Conservation (phyloP, 352 stramenopile species). For the Globisporangium iwayamae region DNA sequence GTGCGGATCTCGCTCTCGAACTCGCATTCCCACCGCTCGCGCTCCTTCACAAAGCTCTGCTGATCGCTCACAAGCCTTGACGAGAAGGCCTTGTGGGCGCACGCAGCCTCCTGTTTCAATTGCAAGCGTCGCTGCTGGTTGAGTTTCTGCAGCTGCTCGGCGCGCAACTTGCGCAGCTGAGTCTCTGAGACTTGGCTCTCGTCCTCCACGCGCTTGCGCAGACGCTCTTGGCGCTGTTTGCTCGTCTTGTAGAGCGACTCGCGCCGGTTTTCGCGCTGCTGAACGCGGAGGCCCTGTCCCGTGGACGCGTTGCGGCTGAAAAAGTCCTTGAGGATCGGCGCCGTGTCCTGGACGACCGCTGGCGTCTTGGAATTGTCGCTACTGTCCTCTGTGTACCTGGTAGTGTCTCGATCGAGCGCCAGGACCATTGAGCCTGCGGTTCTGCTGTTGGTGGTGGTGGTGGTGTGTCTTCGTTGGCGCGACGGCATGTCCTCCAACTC, state of each 20-base stretch:
- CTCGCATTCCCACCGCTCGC: slow-evolving; percentile 45
- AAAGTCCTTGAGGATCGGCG: slow-evolving; percentile 59
- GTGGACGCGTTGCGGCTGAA: slow-evolving; percentile 42
- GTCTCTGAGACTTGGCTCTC: slow-evolving; percentile 22
- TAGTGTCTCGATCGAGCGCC: background rate
- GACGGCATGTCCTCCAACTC: background rate
- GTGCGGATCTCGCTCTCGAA: slow-evolving; percentile 48
- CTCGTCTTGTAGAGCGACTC: slow-evolving; percentile 38
- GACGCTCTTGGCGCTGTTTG: slow-evolving; percentile 39
- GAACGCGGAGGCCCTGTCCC: slow-evolving; percentile 34
- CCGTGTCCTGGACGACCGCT: slow-evolving; percentile 19
- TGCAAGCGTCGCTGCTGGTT: slow-evolving; percentile 35
- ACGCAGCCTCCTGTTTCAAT: slow-evolving; percentile 32
- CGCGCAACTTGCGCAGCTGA: slow-evolving; percentile 22
- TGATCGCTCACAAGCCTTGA: slow-evolving; percentile 20
- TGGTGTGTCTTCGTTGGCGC: background rate
- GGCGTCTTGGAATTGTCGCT: background rate
- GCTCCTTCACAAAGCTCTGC: slow-evolving; percentile 26
- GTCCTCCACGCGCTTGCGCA: slow-evolving; percentile 31
- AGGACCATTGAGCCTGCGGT: too few species aligned
- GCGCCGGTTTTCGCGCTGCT: slow-evolving; percentile 36
- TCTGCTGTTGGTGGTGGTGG: background rate
- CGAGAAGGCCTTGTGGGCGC: slow-evolving; percentile 23
- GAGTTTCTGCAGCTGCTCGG: slow-evolving; percentile 36
- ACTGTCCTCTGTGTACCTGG: background rate